phyloP scores from a whole-genome alignment of 140 eudicot genomes.

The Anethum foeniculum region DNA sequence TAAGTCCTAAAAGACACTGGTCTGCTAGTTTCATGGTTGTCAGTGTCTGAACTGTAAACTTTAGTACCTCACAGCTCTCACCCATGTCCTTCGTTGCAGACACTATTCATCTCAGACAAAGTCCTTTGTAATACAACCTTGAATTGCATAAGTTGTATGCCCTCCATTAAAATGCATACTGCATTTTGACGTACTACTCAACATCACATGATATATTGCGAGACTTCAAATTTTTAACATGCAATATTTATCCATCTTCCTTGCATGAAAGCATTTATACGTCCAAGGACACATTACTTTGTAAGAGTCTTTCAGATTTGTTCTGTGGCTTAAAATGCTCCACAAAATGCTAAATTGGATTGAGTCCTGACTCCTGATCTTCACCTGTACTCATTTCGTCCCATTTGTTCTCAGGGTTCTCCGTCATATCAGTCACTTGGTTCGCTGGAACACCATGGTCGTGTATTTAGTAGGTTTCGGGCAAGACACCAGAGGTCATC shows the following conservation, averaged over 20 bases:
- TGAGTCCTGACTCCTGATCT: constrained; percentile 6
- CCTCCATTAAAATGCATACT: background rate
- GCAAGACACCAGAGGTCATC: constrained; percentile 57
- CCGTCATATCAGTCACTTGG: constrained; percentile 43
- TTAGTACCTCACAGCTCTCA: background rate
- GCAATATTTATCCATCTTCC: background rate
- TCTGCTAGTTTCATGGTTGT: background rate
- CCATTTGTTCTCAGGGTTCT: constrained; percentile 45
- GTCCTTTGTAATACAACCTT: background rate
- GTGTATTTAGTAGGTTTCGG: constrained; percentile 87
- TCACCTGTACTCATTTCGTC: background rate
- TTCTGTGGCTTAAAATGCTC: background rate
- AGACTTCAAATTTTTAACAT: background rate
- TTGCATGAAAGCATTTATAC: background rate
- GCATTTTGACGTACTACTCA: background rate
- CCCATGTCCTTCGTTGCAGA: background rate
- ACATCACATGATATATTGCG: background rate
- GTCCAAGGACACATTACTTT: background rate
- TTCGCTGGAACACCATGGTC: constrained; percentile 44
- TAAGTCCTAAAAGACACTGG: background rate
- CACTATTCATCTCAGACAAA: background rate
- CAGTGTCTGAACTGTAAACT: background rate
- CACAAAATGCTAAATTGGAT: background rate
- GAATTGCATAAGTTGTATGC: background rate
- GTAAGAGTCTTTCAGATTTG: background rate